Conservation (phyloP, 2,329 filamentous ascomycete species). For the Scedosporium minutisporum region DNA sequence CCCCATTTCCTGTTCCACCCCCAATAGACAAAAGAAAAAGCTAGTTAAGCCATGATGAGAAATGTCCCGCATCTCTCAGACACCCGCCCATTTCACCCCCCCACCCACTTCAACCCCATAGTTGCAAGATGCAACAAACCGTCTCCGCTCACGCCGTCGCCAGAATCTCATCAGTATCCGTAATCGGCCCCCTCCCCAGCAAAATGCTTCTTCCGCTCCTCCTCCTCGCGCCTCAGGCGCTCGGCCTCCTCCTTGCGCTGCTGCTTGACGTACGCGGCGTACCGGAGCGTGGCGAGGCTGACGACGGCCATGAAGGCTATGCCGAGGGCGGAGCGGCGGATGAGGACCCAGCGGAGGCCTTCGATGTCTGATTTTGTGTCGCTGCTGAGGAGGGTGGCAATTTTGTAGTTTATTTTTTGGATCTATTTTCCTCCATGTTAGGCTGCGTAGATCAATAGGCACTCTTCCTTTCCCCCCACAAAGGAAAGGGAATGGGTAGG, state of each 20-base stretch:
- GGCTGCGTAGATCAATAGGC: slow-evolving; percentile 1
- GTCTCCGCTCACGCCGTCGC: neutral
- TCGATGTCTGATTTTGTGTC: slow-evolving; percentile 91
- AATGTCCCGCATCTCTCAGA: neutral
- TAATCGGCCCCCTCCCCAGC: neutral
- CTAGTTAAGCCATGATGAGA: neutral
- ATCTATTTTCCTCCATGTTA: slow-evolving; percentile 40
- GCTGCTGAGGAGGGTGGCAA: slow-evolving; percentile 80
- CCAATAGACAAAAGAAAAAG: neutral
- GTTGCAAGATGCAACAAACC: too few species aligned
- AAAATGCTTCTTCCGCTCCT: slow-evolving; percentile 22
- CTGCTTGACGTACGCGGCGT: slow-evolving; percentile 46
- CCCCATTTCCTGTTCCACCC: neutral
- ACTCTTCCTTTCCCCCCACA: too few species aligned
- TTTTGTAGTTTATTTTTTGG: slow-evolving; percentile 93
- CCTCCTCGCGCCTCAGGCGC: slow-evolving; percentile 30
- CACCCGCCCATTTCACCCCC: too few species aligned
- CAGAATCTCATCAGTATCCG: slow-evolving; percentile 3
- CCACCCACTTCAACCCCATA: too few species aligned
- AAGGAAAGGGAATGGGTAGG: neutral
- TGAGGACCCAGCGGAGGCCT: slow-evolving; percentile 76
- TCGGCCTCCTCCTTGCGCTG: slow-evolving; percentile 38
- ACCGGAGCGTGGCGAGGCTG: slow-evolving; percentile 49
- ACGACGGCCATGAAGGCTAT: slow-evolving; percentile 57
- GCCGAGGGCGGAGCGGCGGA: slow-evolving; percentile 52